Evolutionary conservation across 164 flowering plant species (phyloP), one percentile per base, ranked within the genome.

Genomic region (Tinospora cordifolia): DNA sequence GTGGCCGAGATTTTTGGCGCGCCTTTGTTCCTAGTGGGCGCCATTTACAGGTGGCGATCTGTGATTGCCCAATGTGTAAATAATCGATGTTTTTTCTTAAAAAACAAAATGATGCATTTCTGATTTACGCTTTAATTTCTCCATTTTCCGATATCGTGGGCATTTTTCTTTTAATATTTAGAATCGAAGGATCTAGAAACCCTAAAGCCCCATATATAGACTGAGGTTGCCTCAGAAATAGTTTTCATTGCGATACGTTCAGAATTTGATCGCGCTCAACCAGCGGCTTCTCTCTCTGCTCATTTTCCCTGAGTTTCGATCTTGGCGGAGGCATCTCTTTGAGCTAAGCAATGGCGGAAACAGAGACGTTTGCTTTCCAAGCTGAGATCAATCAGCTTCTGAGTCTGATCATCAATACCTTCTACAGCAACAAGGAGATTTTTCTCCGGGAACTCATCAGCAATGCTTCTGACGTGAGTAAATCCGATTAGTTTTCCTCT

Each of bases 401-500:
- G 49, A 69, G 71, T 69, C 44, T 69, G 64, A 69, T 69, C 51
- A 69, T 69, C 65, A 69, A 69, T 22, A 69, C 71, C 6, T 69
- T 69, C 65, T 69, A 69, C 65, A 58, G 66, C 40, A 62, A 70
- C 72, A 62, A 70, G 65, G 66, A 70, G 73, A 70, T 70, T 36
- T 70, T 62, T 26, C 62, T 70, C 12, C 58, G 67, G 6, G 73
- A 70, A 7, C 73, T 70, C 67, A 70, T 70, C 60, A 70, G 73
- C 14, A 70, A 70, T 63, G 57, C 73, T 27, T 70, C 73, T 24
- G 73, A 70, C 63, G 73, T 70, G 34, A 70, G 73, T 70, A 38
- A 6, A 40, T 8, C 9, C 0, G 12, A 44, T 15, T 17, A 38
- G n/a, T 17, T n/a, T n/a, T n/a, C n/a, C 13, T 44, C 47, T 44